Percentiles rank a stretch among this genome's conserved stretches.
Conservation (phyloP, 1,284 basidiomycete genomes). For the Sphaerobolus stellatus region DNA sequence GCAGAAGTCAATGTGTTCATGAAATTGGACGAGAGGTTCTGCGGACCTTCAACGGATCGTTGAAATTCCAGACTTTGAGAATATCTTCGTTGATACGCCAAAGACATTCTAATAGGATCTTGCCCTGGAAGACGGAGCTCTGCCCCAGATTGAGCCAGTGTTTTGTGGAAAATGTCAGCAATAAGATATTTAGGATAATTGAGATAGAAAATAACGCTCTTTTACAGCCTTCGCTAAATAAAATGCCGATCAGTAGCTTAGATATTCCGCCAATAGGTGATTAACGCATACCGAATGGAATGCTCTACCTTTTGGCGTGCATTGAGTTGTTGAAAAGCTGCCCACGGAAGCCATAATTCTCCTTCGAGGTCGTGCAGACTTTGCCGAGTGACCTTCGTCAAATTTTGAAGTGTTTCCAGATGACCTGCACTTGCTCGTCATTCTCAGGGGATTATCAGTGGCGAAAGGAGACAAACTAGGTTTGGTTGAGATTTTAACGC, state of each 20-base stretch:
- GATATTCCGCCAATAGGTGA: not conserved
- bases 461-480: no score
- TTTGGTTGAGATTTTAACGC: no score
- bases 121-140: not conserved
- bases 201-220: not conserved
- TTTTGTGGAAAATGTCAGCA: not conserved
- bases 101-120: not conserved
- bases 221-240: not conserved
- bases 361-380: not conserved
- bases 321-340: not conserved
- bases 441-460: no score
- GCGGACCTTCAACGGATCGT: not conserved
- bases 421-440: no score
- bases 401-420: not conserved
- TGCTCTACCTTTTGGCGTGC: not conserved
- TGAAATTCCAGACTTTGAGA: not conserved
- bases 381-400: not conserved
- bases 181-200: no score
- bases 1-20: not conserved
- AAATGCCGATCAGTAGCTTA: not conserved
- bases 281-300: not conserved
- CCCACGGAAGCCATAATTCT: not conserved
- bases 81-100: not conserved
- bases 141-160: not conserved
- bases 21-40: no score